Evolutionary conservation across 306 rosid species (phyloP).

Genomic region (Gillenia trifoliata): DNA sequence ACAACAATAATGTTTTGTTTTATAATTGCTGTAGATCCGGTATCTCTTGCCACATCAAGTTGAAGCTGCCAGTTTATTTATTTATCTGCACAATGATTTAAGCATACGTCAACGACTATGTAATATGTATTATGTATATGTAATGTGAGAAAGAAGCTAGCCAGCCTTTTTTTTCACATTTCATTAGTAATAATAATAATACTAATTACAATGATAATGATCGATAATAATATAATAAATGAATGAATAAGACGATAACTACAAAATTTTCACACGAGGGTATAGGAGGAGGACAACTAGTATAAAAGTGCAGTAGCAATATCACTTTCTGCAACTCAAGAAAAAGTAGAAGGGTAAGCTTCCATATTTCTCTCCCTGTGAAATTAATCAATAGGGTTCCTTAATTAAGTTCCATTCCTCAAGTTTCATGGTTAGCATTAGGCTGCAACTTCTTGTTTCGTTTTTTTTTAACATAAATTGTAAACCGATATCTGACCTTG

Average conservation of each 20-base stretch:
- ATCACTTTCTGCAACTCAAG: neutral
- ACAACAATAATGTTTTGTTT: neutral
- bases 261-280: constrained; percentile 1
- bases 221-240: neutral
- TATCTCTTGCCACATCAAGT: constrained; percentile 11
- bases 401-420: neutral
- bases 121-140: too few species aligned
- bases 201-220: neutral
- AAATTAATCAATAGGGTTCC: neutral
- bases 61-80: constrained; percentile 6
- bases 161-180: neutral
- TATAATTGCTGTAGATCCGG: constrained; percentile 1
- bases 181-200: too few species aligned
- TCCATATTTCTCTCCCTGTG: neutral
- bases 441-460: neutral
- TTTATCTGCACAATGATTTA: constrained; percentile 4
- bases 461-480: neutral
- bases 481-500: neutral
- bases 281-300: neutral
- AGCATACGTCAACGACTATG: constrained; percentile 5
- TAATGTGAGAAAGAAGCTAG: neutral
- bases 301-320: neutral
- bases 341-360: constrained; percentile 4
- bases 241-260: neutral
- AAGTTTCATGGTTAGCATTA: neutral